Evolutionary conservation across 2,329 filamentous ascomycete species (phyloP), one percentile per base, ranked within the genome.

Genomic region (Fusarium papillatum): DNA sequence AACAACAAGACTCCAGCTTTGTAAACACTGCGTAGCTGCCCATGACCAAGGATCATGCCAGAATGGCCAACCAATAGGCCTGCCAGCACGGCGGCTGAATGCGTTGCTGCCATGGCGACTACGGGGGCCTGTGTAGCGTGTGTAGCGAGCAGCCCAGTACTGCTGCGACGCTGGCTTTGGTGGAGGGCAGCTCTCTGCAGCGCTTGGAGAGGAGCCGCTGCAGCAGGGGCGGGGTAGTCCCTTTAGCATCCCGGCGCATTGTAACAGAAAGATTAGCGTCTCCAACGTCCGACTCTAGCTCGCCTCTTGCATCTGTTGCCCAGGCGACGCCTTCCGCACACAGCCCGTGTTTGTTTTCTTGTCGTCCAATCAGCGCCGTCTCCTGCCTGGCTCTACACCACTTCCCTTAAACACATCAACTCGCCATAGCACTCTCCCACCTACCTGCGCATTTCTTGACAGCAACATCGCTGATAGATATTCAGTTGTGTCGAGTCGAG

Each of bases 341-440:
- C 36, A 66, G 69, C 48, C 46, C 64, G 61, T 79, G 82, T 82
- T 82, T 83, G 79, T 81, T 81, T 82, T 82, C 78, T 69, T 71
- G 55, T 65, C 68, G 43, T 76, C 81, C 82, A 83, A 83, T 83
- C 72, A 78, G 66, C 64, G 62, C 41, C 66, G 55, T 70, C 68
- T 59, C 71, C 75, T 66, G 68, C 65, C 63, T 61, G 67, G 63
- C 64, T 75, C 69, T 69, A 36, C 59, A 71, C 71, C 70, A 70
- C 74, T 80, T 81, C 74, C 80, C 81, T 82, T 81, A 81, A 82
- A 82, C 81, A 80, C 81, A 75, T 76, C 76, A 79, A 77, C 76
- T 72, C 80, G 79, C 78, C 77, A 70, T 68, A 75, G 70, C 53
- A 34, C 53, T 64, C 73, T 78, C 69, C 71, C 68, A 71, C 75